Evolutionary conservation across 306 rosid species (phyloP), one percentile per base, ranked within the genome.

Genomic region (Herpetospermum pedunculosum): DNA sequence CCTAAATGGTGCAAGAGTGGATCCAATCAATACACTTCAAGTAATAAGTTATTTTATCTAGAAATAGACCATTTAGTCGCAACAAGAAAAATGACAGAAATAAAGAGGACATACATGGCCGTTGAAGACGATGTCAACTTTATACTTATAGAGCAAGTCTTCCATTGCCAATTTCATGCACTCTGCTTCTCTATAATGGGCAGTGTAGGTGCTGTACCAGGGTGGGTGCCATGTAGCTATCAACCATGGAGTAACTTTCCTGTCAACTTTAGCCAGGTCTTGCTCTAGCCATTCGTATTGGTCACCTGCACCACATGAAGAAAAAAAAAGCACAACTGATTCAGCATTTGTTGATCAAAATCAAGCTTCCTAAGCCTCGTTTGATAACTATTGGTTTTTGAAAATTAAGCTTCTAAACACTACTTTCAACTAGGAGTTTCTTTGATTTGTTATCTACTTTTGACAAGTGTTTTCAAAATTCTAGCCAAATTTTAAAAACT

Each of bases 101-200:
- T 8, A 57, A 18, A 47, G 44, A n/a, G 59, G 53, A 76, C 96
- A 82, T 85, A 89, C 98, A 81, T 93, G 97, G 54, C 96, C 97
- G 64, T 81, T 93, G 84, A 91, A 93, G 83, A 93, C 91, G 47
- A 93, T 28, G 81, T 93, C 98, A 28, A 93, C 91, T 10, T 90
- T 78, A 71, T 86, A 81, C 46, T 80, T 32, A 70, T 93, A 91
- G 34, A 93, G 82, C 40, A 89, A 78, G 43, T 89, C 97, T 83
- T 93, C 98, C 92, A 89, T 86, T 38, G 80, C 87, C 21, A 87
- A 86, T 85, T 86, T 85, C 98, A 93, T 93, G 60, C 98, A 91
- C 82, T 93, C 98, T 8, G 78, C 97, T 85, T 90, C 98, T 86
- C 94, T 87, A 73, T 90, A 93, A 75, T 91, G 97, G 28, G 97